Conservation (phyloP, 768 basidiomycete species). For the Suillus bovinus region DNA sequence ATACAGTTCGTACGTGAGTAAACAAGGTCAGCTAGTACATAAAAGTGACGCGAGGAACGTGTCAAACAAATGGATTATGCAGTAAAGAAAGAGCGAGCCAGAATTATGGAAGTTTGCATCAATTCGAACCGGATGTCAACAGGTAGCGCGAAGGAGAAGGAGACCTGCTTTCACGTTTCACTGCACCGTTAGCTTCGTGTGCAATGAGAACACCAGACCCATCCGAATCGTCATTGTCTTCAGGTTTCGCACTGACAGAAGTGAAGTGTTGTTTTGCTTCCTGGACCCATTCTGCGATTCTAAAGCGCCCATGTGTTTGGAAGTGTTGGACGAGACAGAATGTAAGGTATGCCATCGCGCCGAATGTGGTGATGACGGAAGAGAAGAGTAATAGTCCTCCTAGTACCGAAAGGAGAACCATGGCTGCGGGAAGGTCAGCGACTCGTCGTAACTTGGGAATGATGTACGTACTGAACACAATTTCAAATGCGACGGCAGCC, state of each 20-base stretch:
- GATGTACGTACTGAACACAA: slow-evolving; percentile 25
- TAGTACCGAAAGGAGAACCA: slow-evolving; percentile 33
- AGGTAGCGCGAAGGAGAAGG: background rate
- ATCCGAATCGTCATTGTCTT: slow-evolving; percentile 27
- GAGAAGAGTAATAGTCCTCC: slow-evolving; percentile 35
- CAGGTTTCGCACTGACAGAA: slow-evolving; percentile 14
- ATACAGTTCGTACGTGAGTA: background rate
- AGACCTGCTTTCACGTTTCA: slow-evolving; percentile 23
- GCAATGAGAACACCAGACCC: slow-evolving; percentile 26
- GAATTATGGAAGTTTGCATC: background rate
- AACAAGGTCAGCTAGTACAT: background rate
- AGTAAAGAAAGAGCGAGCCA: background rate
- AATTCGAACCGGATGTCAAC: background rate
- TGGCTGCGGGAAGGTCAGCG: slow-evolving; percentile 27
- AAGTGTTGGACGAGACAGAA: slow-evolving; percentile 37
- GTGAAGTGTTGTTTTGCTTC: slow-evolving; percentile 27
- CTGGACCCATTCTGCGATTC: slow-evolving; percentile 30
- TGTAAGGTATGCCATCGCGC: slow-evolving; percentile 32
- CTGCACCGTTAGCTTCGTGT: slow-evolving; percentile 16
- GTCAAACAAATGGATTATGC: background rate
- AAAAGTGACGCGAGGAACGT: background rate
- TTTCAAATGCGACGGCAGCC: slow-evolving; percentile 33
- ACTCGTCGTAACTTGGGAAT: background rate
- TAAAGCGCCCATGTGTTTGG: slow-evolving; percentile 34
- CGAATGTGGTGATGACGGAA: slow-evolving; percentile 32